A percentile compares a stretch with the other conserved stretches of the same genome.
Evolutionary conservation across 2,329 filamentous ascomycete species (phyloP).

Genomic region (Amylocarpus encephaloides): DNA sequence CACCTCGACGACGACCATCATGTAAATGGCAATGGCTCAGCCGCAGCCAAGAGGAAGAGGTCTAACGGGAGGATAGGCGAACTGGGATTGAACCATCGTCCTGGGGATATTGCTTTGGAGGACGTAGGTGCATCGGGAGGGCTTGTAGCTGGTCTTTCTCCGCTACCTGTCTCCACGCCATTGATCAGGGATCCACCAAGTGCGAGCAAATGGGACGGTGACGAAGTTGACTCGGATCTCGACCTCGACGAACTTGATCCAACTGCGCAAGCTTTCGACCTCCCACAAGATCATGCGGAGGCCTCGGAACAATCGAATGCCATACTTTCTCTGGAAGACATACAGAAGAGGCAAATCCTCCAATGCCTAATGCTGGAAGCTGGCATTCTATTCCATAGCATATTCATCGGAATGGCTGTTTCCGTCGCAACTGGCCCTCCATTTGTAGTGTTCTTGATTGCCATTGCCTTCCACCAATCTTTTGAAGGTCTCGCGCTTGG

Average conservation of each 20-base stretch:
- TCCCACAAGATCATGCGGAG: constrained; percentile 20
- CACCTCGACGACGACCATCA: constrained; percentile 31
- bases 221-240: constrained; percentile 47
- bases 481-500: constrained; percentile 85
- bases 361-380: constrained; percentile 77
- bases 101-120: constrained; percentile 44
- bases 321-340: constrained; percentile 37
- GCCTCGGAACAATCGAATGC: constrained; percentile 29
- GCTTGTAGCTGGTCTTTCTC: constrained; percentile 52
- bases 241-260: constrained; percentile 56
- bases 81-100: constrained; percentile 34
- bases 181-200: constrained; percentile 25
- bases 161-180: constrained; percentile 50
- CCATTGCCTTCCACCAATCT: constrained; percentile 79
- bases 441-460: constrained; percentile 73
- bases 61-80: constrained; percentile 26
- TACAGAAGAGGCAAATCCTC: constrained; percentile 61
- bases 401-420: constrained; percentile 84
- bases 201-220: constrained; percentile 28
- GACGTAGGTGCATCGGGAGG: constrained; percentile 48
- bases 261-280: constrained; percentile 28
- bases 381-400: constrained; percentile 76
- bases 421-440: constrained; percentile 74
- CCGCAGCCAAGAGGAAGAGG: constrained; percentile 20
- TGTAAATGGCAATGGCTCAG: constrained; percentile 11